Evolutionary conservation across 441 rosid genomes (phyloP).

Genomic region (Erysimum cheiri): DNA sequence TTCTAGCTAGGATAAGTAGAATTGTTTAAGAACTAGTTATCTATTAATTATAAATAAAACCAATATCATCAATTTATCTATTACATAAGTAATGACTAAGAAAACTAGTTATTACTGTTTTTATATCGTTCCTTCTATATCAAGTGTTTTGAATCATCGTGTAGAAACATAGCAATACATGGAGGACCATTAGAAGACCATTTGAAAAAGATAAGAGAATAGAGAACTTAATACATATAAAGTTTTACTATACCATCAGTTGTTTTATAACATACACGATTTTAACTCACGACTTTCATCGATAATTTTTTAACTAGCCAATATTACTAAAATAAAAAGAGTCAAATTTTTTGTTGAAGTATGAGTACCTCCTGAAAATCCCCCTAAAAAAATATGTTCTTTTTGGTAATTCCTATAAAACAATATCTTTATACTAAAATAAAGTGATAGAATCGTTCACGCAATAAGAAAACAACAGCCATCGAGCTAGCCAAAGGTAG

Average conservation of each 20-base stretch:
- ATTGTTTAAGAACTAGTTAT: neutral
- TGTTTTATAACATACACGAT: neutral
- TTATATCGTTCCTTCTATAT: neutral
- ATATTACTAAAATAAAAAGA: neutral
- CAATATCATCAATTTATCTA: too few species aligned
- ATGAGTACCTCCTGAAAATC: neutral
- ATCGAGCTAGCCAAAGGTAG: slow-evolving; percentile 26
- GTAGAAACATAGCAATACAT: neutral
- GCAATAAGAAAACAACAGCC: slow-evolving; percentile 36
- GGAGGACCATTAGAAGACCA: neutral
- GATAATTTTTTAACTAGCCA: neutral
- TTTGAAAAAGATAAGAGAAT: neutral
- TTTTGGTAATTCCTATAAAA: neutral
- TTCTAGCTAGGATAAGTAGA: slow-evolving; percentile 19
- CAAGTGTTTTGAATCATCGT: neutral
- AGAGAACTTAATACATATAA: neutral
- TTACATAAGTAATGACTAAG: neutral
- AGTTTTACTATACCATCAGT: neutral
- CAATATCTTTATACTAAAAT: slow-evolving; percentile 8
- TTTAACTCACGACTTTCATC: neutral
- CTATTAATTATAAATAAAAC: too few species aligned
- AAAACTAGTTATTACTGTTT: neutral
- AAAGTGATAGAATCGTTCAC: slow-evolving; percentile 35
- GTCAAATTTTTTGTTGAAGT: neutral
- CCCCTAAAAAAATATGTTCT: neutral